Conservation (phyloP, 495 filamentous ascomycete species). For the Penicillium canariense region DNA sequence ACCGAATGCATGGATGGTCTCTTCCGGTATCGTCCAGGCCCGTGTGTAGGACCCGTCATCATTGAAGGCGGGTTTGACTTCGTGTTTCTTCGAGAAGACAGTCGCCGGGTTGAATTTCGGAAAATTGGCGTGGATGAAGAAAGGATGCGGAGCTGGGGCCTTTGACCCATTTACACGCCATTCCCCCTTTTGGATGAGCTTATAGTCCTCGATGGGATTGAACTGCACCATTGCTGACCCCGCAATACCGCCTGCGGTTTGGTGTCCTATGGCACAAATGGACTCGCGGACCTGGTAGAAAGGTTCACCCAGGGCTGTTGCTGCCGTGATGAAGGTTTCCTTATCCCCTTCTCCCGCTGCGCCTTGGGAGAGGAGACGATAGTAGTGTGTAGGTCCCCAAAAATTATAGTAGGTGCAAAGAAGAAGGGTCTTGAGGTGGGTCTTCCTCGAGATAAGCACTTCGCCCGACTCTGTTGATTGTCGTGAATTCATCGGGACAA, state of each 20-base stretch:
- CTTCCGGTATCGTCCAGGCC: conserved; percentile 38
- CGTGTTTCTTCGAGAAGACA: conserved; percentile 33
- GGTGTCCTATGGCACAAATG: conserved; percentile 15
- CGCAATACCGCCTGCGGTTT: conserved; percentile 9
- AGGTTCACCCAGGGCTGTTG: conserved; percentile 38
- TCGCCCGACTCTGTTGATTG: conserved; percentile 54
- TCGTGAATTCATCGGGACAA: conserved; percentile 24
- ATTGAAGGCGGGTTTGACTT: conserved; percentile 32
- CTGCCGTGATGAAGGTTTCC: conserved; percentile 55
- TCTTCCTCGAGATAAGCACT: conserved; percentile 48
- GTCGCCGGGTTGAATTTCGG: conserved; percentile 51
- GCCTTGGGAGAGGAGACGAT: conserved; percentile 51
- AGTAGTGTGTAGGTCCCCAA: conserved; percentile 53
- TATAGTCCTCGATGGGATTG: conserved; percentile 40
- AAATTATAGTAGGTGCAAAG: conserved; percentile 60
- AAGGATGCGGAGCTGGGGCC: conserved; percentile 23
- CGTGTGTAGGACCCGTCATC: conserved; percentile 38
- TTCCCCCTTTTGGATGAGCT: conserved; percentile 21
- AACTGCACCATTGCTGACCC: conserved; percentile 42
- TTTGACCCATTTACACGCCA: conserved; percentile 23
- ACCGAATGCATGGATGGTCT: conserved; percentile 35
- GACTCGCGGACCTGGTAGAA: conserved; percentile 68
- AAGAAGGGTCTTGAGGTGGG: conserved; percentile 47
- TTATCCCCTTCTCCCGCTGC: conserved; percentile 57
- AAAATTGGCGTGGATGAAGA: conserved; percentile 52